Evolutionary conservation across 148 eudicot genomes (phyloP).

Genomic region (Vaccinium vitisidaea): DNA sequence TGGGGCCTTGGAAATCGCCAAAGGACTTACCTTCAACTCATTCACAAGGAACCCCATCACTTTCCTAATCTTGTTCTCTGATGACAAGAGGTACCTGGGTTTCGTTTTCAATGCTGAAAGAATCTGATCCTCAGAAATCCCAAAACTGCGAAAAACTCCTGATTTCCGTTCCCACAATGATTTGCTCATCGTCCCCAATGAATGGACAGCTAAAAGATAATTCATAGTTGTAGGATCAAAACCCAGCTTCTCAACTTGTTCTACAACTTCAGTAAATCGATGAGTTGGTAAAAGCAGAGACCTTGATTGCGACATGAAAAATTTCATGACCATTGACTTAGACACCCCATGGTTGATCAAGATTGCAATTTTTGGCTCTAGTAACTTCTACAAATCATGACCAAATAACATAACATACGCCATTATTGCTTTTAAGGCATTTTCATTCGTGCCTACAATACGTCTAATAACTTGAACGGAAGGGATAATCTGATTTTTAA

Average conservation of each 20-base stretch:
- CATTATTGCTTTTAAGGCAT: slow-evolving; percentile 8
- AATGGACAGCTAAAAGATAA: slow-evolving; percentile 8
- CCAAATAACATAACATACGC: not conserved
- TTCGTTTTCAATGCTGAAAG: slow-evolving; percentile 14
- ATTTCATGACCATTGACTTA: not conserved
- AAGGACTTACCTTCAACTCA: slow-evolving; percentile 21
- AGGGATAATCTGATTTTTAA: slow-evolving; percentile 17
- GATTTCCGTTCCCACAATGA: slow-evolving; percentile 20
- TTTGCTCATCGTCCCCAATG: not conserved
- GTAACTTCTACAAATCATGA: not conserved
- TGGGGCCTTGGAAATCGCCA: slow-evolving; percentile 1
- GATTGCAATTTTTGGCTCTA: slow-evolving; percentile 13
- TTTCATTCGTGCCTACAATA: slow-evolving; percentile 8
- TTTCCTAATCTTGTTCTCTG: slow-evolving; percentile 20
- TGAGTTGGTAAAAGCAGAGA: no score
- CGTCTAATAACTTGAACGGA: slow-evolving; percentile 8
- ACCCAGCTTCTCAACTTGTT: no score
- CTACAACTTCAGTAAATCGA: no score
- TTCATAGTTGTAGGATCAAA: not conserved
- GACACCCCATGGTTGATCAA: slow-evolving; percentile 24
- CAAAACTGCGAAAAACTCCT: slow-evolving; percentile 16
- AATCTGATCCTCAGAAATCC: slow-evolving; percentile 22
- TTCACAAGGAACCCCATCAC: slow-evolving; percentile 21
- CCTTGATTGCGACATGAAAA: not conserved
- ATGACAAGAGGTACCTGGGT: slow-evolving; percentile 12